phyloP scores from a whole-genome alignment of 805 yeast genomes.

The Myxozyma geophila region DNA sequence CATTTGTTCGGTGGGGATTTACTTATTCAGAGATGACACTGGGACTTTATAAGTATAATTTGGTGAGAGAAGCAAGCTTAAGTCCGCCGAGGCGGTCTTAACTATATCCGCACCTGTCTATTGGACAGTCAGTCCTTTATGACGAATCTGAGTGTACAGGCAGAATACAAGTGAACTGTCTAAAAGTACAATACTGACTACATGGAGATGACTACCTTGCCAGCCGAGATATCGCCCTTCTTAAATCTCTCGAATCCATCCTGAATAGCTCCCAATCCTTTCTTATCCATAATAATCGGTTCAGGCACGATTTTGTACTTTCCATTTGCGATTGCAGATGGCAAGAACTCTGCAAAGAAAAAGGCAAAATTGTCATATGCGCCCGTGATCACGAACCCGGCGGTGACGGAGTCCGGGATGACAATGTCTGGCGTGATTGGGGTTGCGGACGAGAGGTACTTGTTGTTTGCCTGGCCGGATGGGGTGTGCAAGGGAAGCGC shows the following conservation, averaged over 20 bases:
- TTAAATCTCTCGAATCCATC: slow-evolving; percentile 35
- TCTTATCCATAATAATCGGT: slow-evolving; percentile 32
- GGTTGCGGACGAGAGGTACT: no score
- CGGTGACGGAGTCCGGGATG: background rate
- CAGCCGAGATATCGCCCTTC: slow-evolving; percentile 38
- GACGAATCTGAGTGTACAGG: no score
- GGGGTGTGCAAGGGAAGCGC: background rate
- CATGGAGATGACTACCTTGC: slow-evolving; percentile 38
- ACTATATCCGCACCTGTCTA: no score
- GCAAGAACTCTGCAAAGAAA: slow-evolving; percentile 12
- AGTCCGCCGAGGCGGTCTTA: no score
- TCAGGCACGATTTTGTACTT: slow-evolving; percentile 14
- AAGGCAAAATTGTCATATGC: background rate
- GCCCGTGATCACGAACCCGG: background rate
- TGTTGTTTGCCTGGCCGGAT: background rate
- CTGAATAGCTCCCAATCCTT: slow-evolving; percentile 39
- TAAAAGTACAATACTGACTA: no score
- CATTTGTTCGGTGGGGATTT: no score
- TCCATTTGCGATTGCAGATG: slow-evolving; percentile 12
- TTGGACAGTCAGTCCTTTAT: no score
- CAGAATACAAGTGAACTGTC: no score
- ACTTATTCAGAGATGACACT: no score
- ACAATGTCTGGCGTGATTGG: no score
- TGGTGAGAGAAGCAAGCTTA: no score
- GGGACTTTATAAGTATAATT: no score